Base-by-base conservation (phyloP, 2,329 filamentous ascomycete species). In the Penicillium rolfsii region DNA sequence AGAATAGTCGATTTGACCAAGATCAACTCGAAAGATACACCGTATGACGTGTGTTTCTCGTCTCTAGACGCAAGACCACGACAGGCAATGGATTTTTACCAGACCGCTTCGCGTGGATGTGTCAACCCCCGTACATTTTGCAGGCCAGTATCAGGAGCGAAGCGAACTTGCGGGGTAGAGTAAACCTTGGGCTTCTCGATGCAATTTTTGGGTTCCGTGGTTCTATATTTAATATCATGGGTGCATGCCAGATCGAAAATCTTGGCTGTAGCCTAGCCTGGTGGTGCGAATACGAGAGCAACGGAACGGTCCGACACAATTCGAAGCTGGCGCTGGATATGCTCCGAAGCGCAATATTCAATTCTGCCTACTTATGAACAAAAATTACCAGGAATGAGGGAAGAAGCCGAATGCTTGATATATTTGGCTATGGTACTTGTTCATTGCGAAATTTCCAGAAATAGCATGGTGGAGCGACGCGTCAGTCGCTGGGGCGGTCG, bases 401-500 rank as follows among this genome's bases (percentile, higher is more conserved):
- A 50, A 28, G 26, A 16, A n/a, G 5, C 14, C 16, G 24, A 48
- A 48, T 28, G 45, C 45, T n/a, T 30, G 38, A 40, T 52, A 38
- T 19, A 26, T 38, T 6, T 22, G 40, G 3, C 30, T 12, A 19
- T 26, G 2, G 30, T 16, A 19, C 24, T 33, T 3, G 28, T n/a
- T 50, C 46, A 19, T 50, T 1, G 46, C 6, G 50, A 9, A 40
- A 16, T 19, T 28, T 24, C 22, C n/a, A 36, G 11, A 36, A 40
- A 53, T 40, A 40, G 33, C 12, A 14, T 35, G 30, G 35, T 46
- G 16, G 3, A n/a, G 40, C 50, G 62, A 62, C 64, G 61, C 66
- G 66, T 67, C 66, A 65, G 57, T 64, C 62, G 46, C 24, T 58
- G 54, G 56, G 55, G 50, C 55, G 46, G 46, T 9, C 52, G 40